phyloP scores from a whole-genome alignment of 1,139 yeast genomes.

The Meyerozyma carpophila region DNA sequence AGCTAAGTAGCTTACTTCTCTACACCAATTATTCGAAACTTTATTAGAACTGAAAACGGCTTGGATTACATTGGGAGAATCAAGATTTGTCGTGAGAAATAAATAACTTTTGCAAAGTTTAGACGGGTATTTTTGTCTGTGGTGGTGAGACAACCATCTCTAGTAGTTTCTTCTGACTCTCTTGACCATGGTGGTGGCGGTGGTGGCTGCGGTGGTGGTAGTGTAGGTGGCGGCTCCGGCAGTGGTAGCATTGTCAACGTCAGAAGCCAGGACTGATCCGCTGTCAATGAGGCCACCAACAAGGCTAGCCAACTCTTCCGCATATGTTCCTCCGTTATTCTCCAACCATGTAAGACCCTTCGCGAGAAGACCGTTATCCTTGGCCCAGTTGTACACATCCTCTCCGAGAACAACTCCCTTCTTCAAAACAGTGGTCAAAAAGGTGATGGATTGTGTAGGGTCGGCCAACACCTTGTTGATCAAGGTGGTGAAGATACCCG shows the following conservation, averaged over 20 bases:
- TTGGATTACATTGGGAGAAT: neutral
- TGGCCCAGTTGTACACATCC: slow-evolving; percentile 37
- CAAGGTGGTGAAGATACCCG: slow-evolving; percentile 31
- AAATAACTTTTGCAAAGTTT: neutral
- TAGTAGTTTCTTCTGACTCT: slow-evolving; percentile 16
- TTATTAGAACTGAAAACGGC: slow-evolving; percentile 1
- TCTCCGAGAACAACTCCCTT: slow-evolving; percentile 30
- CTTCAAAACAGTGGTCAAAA: slow-evolving; percentile 30
- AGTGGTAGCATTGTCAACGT: slow-evolving; percentile 10
- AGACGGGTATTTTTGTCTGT: neutral
- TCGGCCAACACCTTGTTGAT: slow-evolving; percentile 31
- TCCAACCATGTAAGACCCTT: slow-evolving; percentile 26
- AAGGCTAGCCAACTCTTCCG: slow-evolving; percentile 23
- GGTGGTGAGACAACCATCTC: slow-evolving; percentile 1
- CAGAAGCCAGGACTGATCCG: slow-evolving; percentile 10
- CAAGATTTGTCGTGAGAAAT: neutral
- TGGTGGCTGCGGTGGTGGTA: slow-evolving; percentile 5
- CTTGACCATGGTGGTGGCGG: slow-evolving; percentile 10
- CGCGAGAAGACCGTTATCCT: slow-evolving; percentile 32
- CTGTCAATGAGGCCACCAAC: slow-evolving; percentile 13
- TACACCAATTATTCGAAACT: neutral
- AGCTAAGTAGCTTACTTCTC: no score
- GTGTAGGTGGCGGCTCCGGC: slow-evolving; percentile 5
- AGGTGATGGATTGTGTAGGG: slow-evolving; percentile 30
- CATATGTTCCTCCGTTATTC: slow-evolving; percentile 27